Evolutionary conservation across 2,329 filamentous ascomycete species (phyloP), one percentile per base, ranked within the genome.

Genomic region (Pestalotiopsis sp.): DNA sequence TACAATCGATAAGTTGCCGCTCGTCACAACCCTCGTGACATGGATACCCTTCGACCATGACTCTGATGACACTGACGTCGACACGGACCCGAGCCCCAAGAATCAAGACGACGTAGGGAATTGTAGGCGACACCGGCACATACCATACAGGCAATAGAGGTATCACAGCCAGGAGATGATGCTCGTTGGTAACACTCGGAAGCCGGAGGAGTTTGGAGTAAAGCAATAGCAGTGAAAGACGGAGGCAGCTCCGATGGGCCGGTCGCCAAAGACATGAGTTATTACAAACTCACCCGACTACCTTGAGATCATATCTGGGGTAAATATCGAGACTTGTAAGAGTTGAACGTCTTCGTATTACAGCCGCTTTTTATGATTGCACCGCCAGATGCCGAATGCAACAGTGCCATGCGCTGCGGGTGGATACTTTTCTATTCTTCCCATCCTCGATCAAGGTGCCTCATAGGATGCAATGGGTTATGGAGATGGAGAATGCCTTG

Each of bases 1-100:
- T 48, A 39, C n/a, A 64, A 64, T 64, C 61, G 61, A 64, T 64
- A 64, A 64, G 61, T 55, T 52, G 30, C 59, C 59, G 59, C 56
- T 59, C 30, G 44, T 20, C 44, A 52, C 44, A n/a, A 20, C 7
- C 44, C 44, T 52, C 44, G 44, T 52, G 44, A n/a, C 44, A n/a
- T n/a, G 44, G 44, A n/a, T 52, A 20, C 20, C 17, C 44, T 52
- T n/a, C 20, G 44, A 9, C 17, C 44, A 52, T 52, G 44, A 52
- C n/a, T 9, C 17, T 52, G 14, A 22, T 20, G 44, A 52, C 44
- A 52, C 7, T 52, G 44, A 52, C 44, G 44, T 22, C 9, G 44
- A 52, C 44, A 20, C 10, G 6, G 7, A 52, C 44, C 17, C 9
- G 17, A 9, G 7, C 44, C 1, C n/a, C 44, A n/a, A 48, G 44